Conservation (phyloP, 768 basidiomycete genomes). For the Mycena pura region DNA sequence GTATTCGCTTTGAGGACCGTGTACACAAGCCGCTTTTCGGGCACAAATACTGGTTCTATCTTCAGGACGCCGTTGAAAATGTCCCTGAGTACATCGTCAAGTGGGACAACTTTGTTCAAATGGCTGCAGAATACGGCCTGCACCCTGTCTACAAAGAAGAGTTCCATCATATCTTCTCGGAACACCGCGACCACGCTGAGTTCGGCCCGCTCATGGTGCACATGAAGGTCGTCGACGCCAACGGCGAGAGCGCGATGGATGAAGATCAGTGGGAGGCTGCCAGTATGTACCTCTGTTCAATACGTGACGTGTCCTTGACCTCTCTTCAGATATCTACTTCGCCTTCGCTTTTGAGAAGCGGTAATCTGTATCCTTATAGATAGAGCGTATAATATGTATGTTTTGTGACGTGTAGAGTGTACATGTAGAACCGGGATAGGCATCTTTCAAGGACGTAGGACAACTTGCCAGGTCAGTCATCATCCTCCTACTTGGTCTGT, state of each 20-base stretch:
- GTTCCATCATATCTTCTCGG: constrained; percentile 88
- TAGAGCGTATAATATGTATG: not conserved
- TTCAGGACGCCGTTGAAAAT: constrained; percentile 94
- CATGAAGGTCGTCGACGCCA: constrained; percentile 90
- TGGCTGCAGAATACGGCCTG: constrained; percentile 85
- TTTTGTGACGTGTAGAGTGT: too few species aligned
- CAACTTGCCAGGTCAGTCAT: too few species aligned
- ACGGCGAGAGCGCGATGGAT: constrained; percentile 91
- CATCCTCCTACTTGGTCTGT: too few species aligned
- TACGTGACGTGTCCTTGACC: constrained; percentile 9
- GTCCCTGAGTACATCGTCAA: constrained; percentile 97
- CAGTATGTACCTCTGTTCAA: constrained; percentile 64
- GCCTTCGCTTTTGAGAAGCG: constrained; percentile 90
- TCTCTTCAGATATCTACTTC: constrained; percentile 80
- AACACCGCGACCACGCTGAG: constrained; percentile 80
- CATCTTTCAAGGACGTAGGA: too few species aligned
- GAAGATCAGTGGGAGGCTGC: constrained; percentile 98
- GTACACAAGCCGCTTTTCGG: constrained; percentile 73
- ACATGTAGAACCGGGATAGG: too few species aligned
- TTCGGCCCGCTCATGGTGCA: constrained; percentile 82
- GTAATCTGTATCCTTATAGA: constrained; percentile 28
- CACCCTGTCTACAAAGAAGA: constrained; percentile 79
- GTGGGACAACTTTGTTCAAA: constrained; percentile 91
- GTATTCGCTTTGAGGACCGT: constrained; percentile 83
- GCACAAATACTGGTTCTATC: constrained; percentile 92